Evolutionary conservation across 805 yeast species (phyloP).

Genomic region (Candida takata): DNA sequence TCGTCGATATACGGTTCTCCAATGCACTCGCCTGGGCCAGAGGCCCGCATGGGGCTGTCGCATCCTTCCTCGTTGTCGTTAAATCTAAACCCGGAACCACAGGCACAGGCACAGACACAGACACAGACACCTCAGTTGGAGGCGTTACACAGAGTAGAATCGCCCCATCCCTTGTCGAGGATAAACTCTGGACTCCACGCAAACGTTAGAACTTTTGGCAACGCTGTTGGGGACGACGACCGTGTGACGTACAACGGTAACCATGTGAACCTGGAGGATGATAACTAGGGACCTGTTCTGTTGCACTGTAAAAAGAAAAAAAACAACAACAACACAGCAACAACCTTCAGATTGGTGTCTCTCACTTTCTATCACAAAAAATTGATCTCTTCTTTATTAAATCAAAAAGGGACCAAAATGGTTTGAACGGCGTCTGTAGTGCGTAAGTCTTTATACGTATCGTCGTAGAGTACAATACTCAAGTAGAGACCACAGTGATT

Average conservation of each 20-base stretch:
- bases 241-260: slow-evolving; percentile 53
- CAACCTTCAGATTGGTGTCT: too few relatives aligned
- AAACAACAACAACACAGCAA: too few relatives aligned
- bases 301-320: too few relatives aligned
- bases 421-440: too few relatives aligned
- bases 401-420: too few relatives aligned
- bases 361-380: too few relatives aligned
- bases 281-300: slow-evolving; percentile 27
- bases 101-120: background rate
- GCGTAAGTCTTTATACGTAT: too few relatives aligned
- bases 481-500: too few relatives aligned
- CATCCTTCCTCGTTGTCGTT: slow-evolving; percentile 21
- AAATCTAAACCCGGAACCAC: slow-evolving; percentile 14
- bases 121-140: too few relatives aligned
- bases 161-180: slow-evolving; percentile 11
- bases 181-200: slow-evolving; percentile 9
- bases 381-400: too few relatives aligned
- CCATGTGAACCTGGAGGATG: slow-evolving; percentile 45
- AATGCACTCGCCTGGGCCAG: slow-evolving; percentile 17
- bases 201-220: slow-evolving; percentile 25
- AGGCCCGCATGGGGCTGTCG: slow-evolving; percentile 7
- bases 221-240: slow-evolving; percentile 26
- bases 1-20: slow-evolving; percentile 26
- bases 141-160: slow-evolving; percentile 1
- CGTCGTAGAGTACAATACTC: too few relatives aligned